A percentile compares a stretch with the other conserved stretches of the same genome.
phyloP scores from a whole-genome alignment of 441 rosid genomes.

The Biscutella auriculata region DNA sequence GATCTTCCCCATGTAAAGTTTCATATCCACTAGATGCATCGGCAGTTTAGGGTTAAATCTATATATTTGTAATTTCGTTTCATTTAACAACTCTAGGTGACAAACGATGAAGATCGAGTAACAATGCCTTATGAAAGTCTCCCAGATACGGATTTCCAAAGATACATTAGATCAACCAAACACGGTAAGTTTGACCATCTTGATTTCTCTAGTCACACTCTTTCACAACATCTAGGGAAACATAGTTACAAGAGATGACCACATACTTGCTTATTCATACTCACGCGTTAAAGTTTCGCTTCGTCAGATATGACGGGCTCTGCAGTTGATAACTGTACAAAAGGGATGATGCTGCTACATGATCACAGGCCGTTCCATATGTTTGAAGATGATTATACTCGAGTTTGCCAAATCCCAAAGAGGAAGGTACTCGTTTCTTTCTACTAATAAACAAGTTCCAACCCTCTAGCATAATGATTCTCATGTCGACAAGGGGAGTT shows the following conservation, averaged over 20 bases:
- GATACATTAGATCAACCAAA: slow-evolving; percentile 55
- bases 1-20: slow-evolving; percentile 77
- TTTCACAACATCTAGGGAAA: not conserved
- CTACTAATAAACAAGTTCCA: not conserved
- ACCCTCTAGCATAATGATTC: slow-evolving; percentile 13
- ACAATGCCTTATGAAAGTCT: slow-evolving; percentile 40
- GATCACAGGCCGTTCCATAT: slow-evolving; percentile 57
- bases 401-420: slow-evolving; percentile 78
- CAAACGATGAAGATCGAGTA: slow-evolving; percentile 41
- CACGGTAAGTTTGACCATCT: slow-evolving; percentile 24
- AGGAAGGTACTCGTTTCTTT: slow-evolving; percentile 41
- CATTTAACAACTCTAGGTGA: slow-evolving; percentile 18
- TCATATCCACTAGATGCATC: slow-evolving; percentile 11
- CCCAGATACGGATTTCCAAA: slow-evolving; percentile 78
- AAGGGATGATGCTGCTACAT: slow-evolving; percentile 27
- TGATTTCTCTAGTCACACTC: not conserved
- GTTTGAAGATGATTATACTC: slow-evolving; percentile 43
- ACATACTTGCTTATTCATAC: slow-evolving; percentile 1
- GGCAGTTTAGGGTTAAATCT: slow-evolving; percentile 4
- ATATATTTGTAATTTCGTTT: not conserved
- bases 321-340: slow-evolving; percentile 16
- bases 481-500: slow-evolving; percentile 12
- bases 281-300: slow-evolving; percentile 9
- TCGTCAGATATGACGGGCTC: slow-evolving; percentile 54
- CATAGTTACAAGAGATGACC: not conserved